Percentiles rank a stretch among this genome's conserved stretches.
These are phyloP conservation scores for Nicotiana otophora DNA, from an alignment of 257 asterid species.

Conservation along the genomic window DNA sequence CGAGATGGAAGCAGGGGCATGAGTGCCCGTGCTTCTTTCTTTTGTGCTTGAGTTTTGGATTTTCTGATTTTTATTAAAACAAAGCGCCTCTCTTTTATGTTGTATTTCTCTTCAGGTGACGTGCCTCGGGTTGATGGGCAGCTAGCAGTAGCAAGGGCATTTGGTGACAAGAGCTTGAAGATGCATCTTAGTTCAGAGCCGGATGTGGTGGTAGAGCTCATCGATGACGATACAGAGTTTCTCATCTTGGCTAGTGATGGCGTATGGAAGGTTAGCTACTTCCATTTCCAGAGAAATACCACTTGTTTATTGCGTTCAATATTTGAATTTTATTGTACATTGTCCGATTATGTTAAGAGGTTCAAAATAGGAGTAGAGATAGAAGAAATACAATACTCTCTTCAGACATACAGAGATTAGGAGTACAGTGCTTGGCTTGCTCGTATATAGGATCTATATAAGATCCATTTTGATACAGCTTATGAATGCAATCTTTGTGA, in stretches of 20 bases:
- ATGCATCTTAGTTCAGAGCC: slow-evolving; percentile 91
- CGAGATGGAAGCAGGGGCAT: too few species aligned
- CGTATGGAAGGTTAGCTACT: slow-evolving; percentile 69
- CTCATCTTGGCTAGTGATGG: slow-evolving; percentile 92
- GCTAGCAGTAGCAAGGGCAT: slow-evolving; percentile 94
- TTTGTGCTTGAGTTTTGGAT: background rate
- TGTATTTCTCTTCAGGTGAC: slow-evolving; percentile 46
- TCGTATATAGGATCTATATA: background rate
- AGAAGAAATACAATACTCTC: background rate
- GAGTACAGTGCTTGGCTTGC: background rate
- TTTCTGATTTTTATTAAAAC: background rate
- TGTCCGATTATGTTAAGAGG: background rate
- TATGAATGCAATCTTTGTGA: background rate
- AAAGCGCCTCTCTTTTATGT: background rate
- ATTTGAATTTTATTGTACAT: background rate
- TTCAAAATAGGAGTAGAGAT: background rate
- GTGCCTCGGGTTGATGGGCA: slow-evolving; percentile 93
- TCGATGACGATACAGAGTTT: slow-evolving; percentile 68
- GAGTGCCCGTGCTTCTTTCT: background rate
- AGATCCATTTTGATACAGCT: background rate
- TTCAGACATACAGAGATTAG: background rate
- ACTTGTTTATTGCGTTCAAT: background rate
- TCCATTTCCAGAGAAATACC: background rate
- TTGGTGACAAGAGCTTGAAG: slow-evolving; percentile 90
- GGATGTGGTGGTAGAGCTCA: slow-evolving; percentile 43